Evolutionary conservation across 2,329 filamentous ascomycete genomes (phyloP).

Genomic region (Penicillium oxalicum): DNA sequence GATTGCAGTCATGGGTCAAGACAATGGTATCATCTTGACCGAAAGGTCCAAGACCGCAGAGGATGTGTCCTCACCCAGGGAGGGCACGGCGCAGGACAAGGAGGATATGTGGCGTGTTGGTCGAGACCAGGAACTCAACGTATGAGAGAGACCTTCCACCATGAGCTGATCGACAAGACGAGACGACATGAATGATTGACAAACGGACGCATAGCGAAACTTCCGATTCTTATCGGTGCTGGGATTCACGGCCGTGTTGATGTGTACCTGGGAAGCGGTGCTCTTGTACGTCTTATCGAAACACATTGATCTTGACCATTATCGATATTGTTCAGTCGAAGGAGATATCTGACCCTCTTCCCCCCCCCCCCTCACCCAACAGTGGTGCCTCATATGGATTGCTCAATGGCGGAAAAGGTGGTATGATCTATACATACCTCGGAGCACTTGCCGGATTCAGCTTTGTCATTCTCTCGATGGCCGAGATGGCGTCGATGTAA

Average conservation of each 20-base stretch:
- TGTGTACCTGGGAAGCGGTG: slow-evolving; percentile 32
- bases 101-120: slow-evolving; percentile 32
- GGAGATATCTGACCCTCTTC: not conserved
- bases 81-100: slow-evolving; percentile 26
- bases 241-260: slow-evolving; percentile 30
- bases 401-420: slow-evolving; percentile 34
- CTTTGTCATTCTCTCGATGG: slow-evolving; percentile 35
- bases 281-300: not conserved
- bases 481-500: slow-evolving; percentile 42
- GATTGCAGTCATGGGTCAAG: slow-evolving; percentile 1
- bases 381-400: slow-evolving; percentile 16
- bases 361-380: not conserved
- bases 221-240: slow-evolving; percentile 32
- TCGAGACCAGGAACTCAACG: slow-evolving; percentile 28
- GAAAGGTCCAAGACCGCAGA: slow-evolving; percentile 17
- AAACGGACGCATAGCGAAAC: slow-evolving; percentile 22
- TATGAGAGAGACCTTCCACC: slow-evolving; percentile 4
- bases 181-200: not conserved
- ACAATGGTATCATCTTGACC: slow-evolving; percentile 11
- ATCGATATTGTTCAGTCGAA: no score
- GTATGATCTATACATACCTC: slow-evolving; percentile 36
- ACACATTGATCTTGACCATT: not conserved
- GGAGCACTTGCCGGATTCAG: slow-evolving; percentile 27
- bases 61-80: slow-evolving; percentile 1
- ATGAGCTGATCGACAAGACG: no score